phyloP scores from a whole-genome alignment of 148 eudicot species.

The Vaccinium macrocarpon region DNA sequence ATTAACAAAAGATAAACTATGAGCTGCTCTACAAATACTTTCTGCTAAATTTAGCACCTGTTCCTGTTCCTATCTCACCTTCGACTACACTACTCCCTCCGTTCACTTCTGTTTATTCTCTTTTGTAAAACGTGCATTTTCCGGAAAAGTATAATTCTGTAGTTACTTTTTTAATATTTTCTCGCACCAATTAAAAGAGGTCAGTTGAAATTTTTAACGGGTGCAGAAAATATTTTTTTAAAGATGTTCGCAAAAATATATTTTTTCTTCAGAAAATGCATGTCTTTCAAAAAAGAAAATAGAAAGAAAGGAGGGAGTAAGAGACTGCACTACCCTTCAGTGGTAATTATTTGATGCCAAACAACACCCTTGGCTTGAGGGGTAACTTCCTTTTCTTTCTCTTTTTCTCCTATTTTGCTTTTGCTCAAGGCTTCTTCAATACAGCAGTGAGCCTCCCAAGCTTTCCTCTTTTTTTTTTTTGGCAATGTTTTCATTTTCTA shows the following conservation, averaged over 20 bases:
- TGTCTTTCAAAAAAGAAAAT: background rate
- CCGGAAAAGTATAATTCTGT: background rate
- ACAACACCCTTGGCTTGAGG: constrained; percentile 17
- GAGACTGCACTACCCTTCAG: background rate
- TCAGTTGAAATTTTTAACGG: background rate
- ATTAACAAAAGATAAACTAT: constrained; percentile 10
- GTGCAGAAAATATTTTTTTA: background rate
- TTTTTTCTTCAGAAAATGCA: background rate
- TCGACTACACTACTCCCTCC: background rate
- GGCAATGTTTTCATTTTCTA: background rate
- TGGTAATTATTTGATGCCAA: background rate
- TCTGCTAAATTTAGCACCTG: constrained; percentile 61
- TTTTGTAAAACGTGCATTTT: background rate
- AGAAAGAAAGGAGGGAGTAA: background rate
- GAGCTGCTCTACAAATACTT: constrained; percentile 21
- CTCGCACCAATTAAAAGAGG: background rate
- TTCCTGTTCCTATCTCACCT: constrained; percentile 34
- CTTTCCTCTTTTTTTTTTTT: constrained; percentile 17
- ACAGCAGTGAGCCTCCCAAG: constrained; percentile 27
- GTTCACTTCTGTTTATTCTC: background rate
- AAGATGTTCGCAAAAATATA: background rate
- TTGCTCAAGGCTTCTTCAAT: constrained; percentile 23
- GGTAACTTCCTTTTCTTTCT: constrained; percentile 15
- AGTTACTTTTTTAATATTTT: background rate
- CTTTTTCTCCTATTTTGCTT: constrained; percentile 16